Base-by-base conservation (phyloP, 1,284 basidiomycete species). In the Rhodotorula sp. region DNA sequence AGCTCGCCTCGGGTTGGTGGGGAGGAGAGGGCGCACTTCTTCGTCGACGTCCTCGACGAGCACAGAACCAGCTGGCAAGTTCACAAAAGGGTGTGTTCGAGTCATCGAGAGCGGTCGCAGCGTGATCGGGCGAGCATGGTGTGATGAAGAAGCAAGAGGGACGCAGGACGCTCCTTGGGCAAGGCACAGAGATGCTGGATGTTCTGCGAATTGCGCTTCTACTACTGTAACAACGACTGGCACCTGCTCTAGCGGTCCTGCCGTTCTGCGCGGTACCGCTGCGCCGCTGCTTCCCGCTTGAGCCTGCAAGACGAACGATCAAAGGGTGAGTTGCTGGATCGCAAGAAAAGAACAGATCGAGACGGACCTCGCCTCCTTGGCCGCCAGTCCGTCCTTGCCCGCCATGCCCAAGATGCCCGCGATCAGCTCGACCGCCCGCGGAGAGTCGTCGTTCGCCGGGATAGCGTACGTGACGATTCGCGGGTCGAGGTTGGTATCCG, bases 401-500 rank as follows among this genome's bases (percentile, higher is more conserved):
- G 96, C 96, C 74, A 96, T 87, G 75, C 92, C 92, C 62, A 99
- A 83, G 13, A 98, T 87, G 31, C 94, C 94, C 4, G 89, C 87
- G 71, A 99, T 86, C 47, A 99, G 83, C 78, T 98, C 94, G 55
- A 92, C 90, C 26, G 92, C 90, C 63, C 94, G 87, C 15, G 89
- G 86, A 78, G 88, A 92, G 81, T 98, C 95, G 82, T 98, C 95
- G 81, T 99, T 99, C 50, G 92, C 94, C 1, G 94, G 95, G 77
- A 99, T 97, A 47, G 96, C 90, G 81, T 98, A 99, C 85, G 97
- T 98, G 69, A 99, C 94, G 48, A 94, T 85, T 26, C 96, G 88
- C 9, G 96, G 96, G 81, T 99, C 96, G 51, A 89, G 91, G 80
- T 99, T 93, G 37, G 93, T 91, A 81, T 99, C 96, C 69, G 94